Evolutionary conservation across 352 stramenopile species (phyloP).

Genomic region (Aphanomyces cochlioides): DNA sequence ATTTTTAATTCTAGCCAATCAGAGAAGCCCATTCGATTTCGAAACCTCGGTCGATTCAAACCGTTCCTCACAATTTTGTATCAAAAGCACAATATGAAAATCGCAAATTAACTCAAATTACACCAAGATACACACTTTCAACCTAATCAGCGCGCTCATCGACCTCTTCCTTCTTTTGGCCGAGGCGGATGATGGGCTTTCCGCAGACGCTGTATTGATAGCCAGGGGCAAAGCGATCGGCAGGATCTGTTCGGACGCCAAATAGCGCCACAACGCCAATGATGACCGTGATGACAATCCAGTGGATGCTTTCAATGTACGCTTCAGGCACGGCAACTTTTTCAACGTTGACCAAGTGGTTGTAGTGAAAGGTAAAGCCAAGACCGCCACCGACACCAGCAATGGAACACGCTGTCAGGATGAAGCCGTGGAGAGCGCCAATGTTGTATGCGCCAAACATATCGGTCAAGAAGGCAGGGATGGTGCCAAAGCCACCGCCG

Average conservation of each 20-base stretch:
- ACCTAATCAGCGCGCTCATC: too few species aligned
- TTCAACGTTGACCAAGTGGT: slow-evolving; percentile 28
- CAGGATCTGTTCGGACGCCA: slow-evolving; percentile 59
- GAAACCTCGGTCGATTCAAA: too few species aligned
- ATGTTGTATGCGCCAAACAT: slow-evolving; percentile 35
- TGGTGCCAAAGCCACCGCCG: slow-evolving; percentile 33
- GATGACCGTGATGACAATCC: slow-evolving; percentile 57
- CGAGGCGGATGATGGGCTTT: slow-evolving; percentile 41
- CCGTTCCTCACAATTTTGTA: too few species aligned
- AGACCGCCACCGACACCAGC: slow-evolving; percentile 67
- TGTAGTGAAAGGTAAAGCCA: slow-evolving; percentile 63
- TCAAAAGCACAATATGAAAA: too few species aligned
- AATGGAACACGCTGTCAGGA: slow-evolving; percentile 73
- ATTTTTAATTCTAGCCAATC: too few species aligned
- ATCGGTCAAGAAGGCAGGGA: slow-evolving; percentile 31
- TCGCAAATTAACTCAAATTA: too few species aligned
- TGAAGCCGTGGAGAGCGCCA: slow-evolving; percentile 31
- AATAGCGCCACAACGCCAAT: slow-evolving; percentile 56
- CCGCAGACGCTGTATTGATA: slow-evolving; percentile 65
- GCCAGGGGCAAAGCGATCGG: slow-evolving; percentile 56
- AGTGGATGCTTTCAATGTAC: slow-evolving; percentile 61
- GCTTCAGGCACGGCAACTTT: slow-evolving; percentile 46
- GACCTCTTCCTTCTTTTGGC: not conserved
- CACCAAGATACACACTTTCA: too few species aligned
- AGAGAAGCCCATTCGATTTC: too few species aligned